Evolutionary conservation across 2,329 filamentous ascomycete species (phyloP).

Genomic region (Nothophoma quercina): DNA sequence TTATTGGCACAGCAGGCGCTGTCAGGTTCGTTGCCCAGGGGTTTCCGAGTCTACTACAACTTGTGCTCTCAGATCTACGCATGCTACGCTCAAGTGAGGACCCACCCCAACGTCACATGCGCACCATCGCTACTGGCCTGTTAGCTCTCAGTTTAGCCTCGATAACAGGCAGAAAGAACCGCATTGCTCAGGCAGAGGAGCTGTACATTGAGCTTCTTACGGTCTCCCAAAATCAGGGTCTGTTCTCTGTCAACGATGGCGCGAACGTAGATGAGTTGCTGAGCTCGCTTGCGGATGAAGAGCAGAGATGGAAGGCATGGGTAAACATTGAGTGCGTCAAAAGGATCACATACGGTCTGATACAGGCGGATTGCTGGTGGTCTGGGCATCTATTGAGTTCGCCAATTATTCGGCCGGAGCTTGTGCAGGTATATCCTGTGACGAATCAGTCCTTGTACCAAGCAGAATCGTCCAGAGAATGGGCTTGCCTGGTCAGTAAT

Average conservation of each 20-base stretch:
- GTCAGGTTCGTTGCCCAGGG: conserved; percentile 58
- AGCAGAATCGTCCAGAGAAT: conserved; percentile 48
- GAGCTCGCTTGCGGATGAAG: conserved; percentile 54
- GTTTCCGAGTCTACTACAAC: conserved; percentile 52
- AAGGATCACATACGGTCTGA: conserved; percentile 57
- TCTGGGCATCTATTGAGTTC: conserved; percentile 57
- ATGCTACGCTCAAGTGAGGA: conserved; percentile 52
- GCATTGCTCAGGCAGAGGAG: conserved; percentile 59
- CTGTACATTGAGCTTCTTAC: conserved; percentile 60
- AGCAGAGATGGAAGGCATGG: conserved; percentile 61
- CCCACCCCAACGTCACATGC: conserved; percentile 53
- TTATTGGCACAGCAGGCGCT: conserved; percentile 61
- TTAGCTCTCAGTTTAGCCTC: conserved; percentile 60
- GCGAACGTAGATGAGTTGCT: conserved; percentile 49
- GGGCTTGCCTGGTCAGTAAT: conserved; percentile 42
- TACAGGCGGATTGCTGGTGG: conserved; percentile 59
- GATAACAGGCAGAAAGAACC: conserved; percentile 55
- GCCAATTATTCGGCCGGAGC: conserved; percentile 56
- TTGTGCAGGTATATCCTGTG: conserved; percentile 56
- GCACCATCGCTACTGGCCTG: conserved; percentile 57
- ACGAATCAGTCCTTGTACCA: conserved; percentile 56
- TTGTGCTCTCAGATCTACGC: conserved; percentile 53
- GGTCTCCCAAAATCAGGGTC: conserved; percentile 58
- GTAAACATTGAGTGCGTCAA: conserved; percentile 61
- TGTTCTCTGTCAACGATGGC: conserved; percentile 58